These are phyloP conservation scores for Elsinoe australis DNA, from an alignment of 2,329 filamentous ascomycete genomes.

Conservation along the genomic window DNA sequence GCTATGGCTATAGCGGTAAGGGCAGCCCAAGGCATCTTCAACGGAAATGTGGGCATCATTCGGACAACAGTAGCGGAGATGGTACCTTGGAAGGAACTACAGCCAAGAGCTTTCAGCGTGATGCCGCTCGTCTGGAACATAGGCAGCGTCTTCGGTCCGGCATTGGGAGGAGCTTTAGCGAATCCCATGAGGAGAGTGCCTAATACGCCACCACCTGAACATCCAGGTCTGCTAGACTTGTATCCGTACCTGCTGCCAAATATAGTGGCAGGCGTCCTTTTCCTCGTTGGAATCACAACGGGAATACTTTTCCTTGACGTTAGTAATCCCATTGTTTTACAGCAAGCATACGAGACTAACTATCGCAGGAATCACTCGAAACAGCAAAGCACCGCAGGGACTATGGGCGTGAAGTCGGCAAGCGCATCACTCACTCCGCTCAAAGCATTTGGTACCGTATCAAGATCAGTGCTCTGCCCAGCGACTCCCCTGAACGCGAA, in stretches of 20 bases:
- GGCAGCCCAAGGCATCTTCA: conserved; percentile 71
- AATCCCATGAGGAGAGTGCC: conserved; percentile 72
- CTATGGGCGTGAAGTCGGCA: conserved; percentile 66
- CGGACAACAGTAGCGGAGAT: conserved; percentile 66
- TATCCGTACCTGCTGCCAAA: conserved; percentile 86
- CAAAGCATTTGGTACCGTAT: conserved; percentile 19
- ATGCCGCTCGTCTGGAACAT: conserved; percentile 91
- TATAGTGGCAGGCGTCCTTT: conserved; percentile 65
- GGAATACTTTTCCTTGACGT: conserved; percentile 72
- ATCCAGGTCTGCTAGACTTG: conserved; percentile 58
- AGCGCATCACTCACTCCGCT: conserved; percentile 46
- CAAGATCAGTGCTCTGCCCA: too few relatives aligned
- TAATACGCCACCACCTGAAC: conserved; percentile 46
- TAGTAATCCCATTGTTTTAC: conserved; percentile 18
- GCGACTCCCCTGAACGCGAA: conserved; percentile 17
- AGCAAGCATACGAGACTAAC: conserved; percentile 16
- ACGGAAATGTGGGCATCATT: conserved; percentile 81
- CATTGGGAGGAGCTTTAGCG: conserved; percentile 78
- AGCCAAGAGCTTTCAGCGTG: conserved; percentile 81
- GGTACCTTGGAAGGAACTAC: conserved; percentile 77
- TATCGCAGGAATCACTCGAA: conserved; percentile 64
- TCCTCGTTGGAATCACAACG: conserved; percentile 65
- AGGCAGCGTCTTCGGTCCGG: conserved; percentile 79
- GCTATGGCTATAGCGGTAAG: conserved; percentile 72
- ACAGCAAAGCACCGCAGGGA: conserved; percentile 61